Percentiles rank a stretch among this genome's conserved stretches.
phyloP scores from a whole-genome alignment of 2,329 filamentous ascomycete species.

The Madurella mycetomatis region DNA sequence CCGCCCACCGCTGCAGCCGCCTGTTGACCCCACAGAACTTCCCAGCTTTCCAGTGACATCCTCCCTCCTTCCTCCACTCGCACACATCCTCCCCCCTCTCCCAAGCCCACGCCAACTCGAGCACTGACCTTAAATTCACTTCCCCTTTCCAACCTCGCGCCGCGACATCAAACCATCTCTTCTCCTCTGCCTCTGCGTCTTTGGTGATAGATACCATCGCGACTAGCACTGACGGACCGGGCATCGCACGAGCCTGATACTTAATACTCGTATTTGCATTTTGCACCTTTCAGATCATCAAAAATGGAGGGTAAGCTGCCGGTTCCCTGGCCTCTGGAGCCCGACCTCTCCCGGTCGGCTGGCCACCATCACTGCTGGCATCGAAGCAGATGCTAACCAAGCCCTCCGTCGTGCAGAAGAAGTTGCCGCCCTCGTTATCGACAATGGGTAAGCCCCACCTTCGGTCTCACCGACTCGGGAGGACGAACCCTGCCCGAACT shows the following conservation, averaged over 20 bases:
- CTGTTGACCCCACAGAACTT: conserved; percentile 18
- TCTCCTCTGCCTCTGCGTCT: conserved; percentile 30
- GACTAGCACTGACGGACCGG: conserved; percentile 32
- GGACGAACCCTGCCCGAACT: conserved; percentile 13
- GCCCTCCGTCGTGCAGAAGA: conserved; percentile 67
- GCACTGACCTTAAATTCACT: conserved; percentile 35
- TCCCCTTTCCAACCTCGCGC: conserved; percentile 37
- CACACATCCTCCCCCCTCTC: conserved; percentile 23
- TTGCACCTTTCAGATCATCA: conserved; percentile 41
- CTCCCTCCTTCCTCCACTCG: conserved; percentile 26
- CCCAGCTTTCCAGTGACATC: conserved; percentile 22
- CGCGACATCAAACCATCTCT: conserved; percentile 29
- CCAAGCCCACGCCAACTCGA: conserved; percentile 28
- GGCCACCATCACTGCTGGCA: not conserved
- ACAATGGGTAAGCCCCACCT: conserved; percentile 92
- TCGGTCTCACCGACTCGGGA: conserved; percentile 35
- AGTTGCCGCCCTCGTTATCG: conserved; percentile 99
- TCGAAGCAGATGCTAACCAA: conserved; percentile 38
- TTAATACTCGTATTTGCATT: conserved; percentile 28
- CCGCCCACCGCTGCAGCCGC: conserved; percentile 19
- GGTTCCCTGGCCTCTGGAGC: conserved; percentile 26
- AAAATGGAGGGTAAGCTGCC: conserved; percentile 52
- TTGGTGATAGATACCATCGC: conserved; percentile 24
- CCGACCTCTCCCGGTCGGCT: conserved; percentile 12
- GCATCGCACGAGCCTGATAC: conserved; percentile 34